phyloP scores from a whole-genome alignment of 768 basidiomycete species.

The Sistotremastrum suecicum region DNA sequence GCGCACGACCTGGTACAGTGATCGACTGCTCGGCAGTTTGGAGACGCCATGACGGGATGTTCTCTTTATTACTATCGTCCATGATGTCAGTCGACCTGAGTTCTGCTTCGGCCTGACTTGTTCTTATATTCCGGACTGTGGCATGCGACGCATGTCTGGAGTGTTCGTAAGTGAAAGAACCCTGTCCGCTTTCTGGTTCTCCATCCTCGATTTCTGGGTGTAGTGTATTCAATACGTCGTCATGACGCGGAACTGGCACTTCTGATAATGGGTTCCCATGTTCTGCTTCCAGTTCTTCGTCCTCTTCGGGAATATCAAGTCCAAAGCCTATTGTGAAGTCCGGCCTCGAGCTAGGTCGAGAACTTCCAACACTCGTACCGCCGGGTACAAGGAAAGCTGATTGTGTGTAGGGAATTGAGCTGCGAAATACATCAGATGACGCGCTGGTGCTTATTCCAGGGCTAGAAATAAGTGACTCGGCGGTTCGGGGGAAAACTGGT shows the following conservation, averaged over 20 bases:
- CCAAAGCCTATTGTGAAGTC: constrained; percentile 76
- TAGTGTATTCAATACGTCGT: background rate
- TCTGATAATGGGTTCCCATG: constrained; percentile 1
- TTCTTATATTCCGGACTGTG: constrained; percentile 30
- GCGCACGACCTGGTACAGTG: constrained; percentile 11
- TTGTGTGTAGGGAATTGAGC: background rate
- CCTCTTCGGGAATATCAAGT: constrained; percentile 64
- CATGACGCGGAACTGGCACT: no score
- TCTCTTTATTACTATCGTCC: constrained; percentile 16
- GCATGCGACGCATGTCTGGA: constrained; percentile 56
- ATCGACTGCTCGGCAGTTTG: constrained; percentile 2
- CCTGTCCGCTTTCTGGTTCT: constrained; percentile 20
- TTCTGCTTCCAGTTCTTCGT: constrained; percentile 41
- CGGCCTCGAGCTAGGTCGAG: constrained; percentile 39
- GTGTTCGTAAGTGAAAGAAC: constrained; percentile 31
- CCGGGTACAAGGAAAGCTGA: constrained; percentile 6
- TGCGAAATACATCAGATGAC: background rate
- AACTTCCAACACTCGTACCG: constrained; percentile 11
- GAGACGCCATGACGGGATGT: constrained; percentile 1
- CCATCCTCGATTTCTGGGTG: constrained; percentile 12
- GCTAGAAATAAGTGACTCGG: constrained; percentile 37
- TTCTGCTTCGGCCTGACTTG: constrained; percentile 23
- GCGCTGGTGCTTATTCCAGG: constrained; percentile 21
- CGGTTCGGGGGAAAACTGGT: constrained; percentile 54
- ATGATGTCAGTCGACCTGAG: constrained; percentile 15